A percentile compares a stretch with the other conserved stretches of the same genome.
phyloP scores from a whole-genome alignment of 805 yeast species.

The Wickerhamiella nectarea region DNA sequence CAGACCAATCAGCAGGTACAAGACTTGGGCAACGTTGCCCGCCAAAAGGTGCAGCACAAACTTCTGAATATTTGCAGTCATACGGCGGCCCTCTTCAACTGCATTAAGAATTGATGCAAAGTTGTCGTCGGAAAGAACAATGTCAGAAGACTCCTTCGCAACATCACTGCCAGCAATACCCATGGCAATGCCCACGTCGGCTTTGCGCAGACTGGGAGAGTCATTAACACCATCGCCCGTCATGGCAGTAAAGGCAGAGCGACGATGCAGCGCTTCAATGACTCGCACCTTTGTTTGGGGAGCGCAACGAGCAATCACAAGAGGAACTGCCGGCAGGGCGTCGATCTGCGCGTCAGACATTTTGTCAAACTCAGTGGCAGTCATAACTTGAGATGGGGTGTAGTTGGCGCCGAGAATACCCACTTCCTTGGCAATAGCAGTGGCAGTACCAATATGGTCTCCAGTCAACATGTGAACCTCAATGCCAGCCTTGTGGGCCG shows the following conservation, averaged over 20 bases:
- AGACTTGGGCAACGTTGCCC: slow-evolving; percentile 58
- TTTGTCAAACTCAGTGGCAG: slow-evolving; percentile 57
- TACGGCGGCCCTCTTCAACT: slow-evolving; percentile 67
- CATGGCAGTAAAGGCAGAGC: slow-evolving; percentile 58
- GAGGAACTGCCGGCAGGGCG: slow-evolving; percentile 48
- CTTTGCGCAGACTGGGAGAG: slow-evolving; percentile 60
- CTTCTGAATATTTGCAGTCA: slow-evolving; percentile 66
- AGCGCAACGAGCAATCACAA: slow-evolving; percentile 72
- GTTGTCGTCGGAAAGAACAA: slow-evolving; percentile 62
- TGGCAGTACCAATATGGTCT: slow-evolving; percentile 67
- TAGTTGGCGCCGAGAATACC: slow-evolving; percentile 54
- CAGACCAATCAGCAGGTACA: slow-evolving; percentile 56
- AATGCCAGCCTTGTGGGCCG: slow-evolving; percentile 62
- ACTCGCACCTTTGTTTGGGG: slow-evolving; percentile 71
- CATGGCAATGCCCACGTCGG: slow-evolving; percentile 79
- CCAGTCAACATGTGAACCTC: slow-evolving; percentile 75
- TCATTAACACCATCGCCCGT: slow-evolving; percentile 79
- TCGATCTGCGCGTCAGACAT: slow-evolving; percentile 49
- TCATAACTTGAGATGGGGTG: slow-evolving; percentile 56
- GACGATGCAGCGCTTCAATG: slow-evolving; percentile 62
- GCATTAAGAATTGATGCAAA: slow-evolving; percentile 69
- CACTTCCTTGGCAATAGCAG: slow-evolving; percentile 68
- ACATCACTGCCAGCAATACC: slow-evolving; percentile 72
- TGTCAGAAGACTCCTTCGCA: slow-evolving; percentile 73
- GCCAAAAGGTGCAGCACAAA: slow-evolving; percentile 62